Evolutionary conservation across 768 basidiomycete genomes (phyloP).

Genomic region (Lactarius sp.): DNA sequence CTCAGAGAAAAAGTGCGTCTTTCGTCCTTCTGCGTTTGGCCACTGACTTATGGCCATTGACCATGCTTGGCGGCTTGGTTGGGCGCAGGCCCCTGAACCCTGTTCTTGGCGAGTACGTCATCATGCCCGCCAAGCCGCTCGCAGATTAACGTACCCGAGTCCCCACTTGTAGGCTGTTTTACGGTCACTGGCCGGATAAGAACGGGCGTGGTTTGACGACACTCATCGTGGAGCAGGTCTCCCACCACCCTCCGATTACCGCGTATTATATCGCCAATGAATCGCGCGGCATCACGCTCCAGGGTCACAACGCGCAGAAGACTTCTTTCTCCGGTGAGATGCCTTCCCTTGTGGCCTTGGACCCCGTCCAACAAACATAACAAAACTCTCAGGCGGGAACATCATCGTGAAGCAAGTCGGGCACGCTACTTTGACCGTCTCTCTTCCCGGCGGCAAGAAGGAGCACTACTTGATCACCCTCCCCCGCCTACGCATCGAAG

Average conservation of each 20-base stretch:
- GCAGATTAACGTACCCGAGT: constrained; percentile 3
- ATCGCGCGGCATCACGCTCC: constrained; percentile 65
- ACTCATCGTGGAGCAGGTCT: constrained; percentile 91
- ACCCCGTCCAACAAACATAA: not conserved
- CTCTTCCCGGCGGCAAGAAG: constrained; percentile 47
- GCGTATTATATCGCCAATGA: constrained; percentile 85
- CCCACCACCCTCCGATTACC: constrained; percentile 89
- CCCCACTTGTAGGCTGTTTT: constrained; percentile 58
- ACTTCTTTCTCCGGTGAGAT: constrained; percentile 77
- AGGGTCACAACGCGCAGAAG: constrained; percentile 93
- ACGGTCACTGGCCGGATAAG: constrained; percentile 78
- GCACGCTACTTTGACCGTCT: constrained; percentile 78
- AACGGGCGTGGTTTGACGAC: constrained; percentile 71
- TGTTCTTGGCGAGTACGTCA: constrained; percentile 81
- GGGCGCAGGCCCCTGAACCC: constrained; percentile 82
- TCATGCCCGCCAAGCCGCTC: not conserved
- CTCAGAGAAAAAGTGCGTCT: constrained; percentile 88
- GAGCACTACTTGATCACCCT: constrained; percentile 89
- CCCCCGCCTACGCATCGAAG: constrained; percentile 88
- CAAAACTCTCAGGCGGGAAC: constrained; percentile 45
- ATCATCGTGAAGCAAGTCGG: constrained; percentile 94
- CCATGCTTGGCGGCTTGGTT: not conserved
- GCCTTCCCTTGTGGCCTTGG: not conserved
- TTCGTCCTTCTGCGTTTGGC: not conserved
- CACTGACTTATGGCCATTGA: not conserved